A percentile compares a stretch with the other conserved stretches of the same genome.
phyloP scores from a whole-genome alignment of 805 yeast species.

The Yarrowia yakushimensis region DNA sequence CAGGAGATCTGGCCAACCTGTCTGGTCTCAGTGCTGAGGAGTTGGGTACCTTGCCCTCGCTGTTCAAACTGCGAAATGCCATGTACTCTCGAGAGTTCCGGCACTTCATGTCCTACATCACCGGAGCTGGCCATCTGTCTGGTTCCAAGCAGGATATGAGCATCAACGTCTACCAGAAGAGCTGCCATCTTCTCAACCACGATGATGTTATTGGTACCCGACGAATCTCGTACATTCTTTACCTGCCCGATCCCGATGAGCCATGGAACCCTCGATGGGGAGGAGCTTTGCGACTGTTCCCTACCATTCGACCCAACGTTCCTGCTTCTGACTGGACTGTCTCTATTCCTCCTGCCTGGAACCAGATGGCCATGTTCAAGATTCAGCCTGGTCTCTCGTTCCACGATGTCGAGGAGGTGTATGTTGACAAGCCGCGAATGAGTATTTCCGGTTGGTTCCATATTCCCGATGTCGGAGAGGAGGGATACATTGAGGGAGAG shows the following conservation, averaged over 20 bases:
- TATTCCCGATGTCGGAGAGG: constrained; percentile 90
- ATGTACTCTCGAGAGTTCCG: constrained; percentile 84
- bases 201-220: constrained; percentile 98
- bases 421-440: constrained; percentile 82
- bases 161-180: constrained; percentile 83
- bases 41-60: constrained; percentile 63
- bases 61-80: constrained; percentile 78
- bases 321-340: constrained; percentile 73
- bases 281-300: constrained; percentile 84
- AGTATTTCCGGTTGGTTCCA: constrained; percentile 99
- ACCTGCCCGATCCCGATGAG: constrained; percentile 87
- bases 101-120: constrained; percentile 67
- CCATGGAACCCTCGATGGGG: constrained; percentile 91
- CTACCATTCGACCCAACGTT: constrained; percentile 81
- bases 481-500: constrained; percentile 77
- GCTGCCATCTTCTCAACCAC: constrained; percentile 91
- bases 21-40: constrained; percentile 81
- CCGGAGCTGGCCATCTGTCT: constrained; percentile 84
- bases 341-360: constrained; percentile 85
- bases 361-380: constrained; percentile 91
- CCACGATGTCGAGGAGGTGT: constrained; percentile 97
- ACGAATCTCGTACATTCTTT: constrained; percentile 86
- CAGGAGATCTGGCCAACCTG: constrained; percentile 85
- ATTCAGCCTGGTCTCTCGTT: constrained; percentile 96
- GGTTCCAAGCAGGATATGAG: constrained; percentile 92